A percentile compares a stretch with the other conserved stretches of the same genome.
Evolutionary conservation across 768 basidiomycete species (phyloP).

Genomic region (Lentinula raphanica): DNA sequence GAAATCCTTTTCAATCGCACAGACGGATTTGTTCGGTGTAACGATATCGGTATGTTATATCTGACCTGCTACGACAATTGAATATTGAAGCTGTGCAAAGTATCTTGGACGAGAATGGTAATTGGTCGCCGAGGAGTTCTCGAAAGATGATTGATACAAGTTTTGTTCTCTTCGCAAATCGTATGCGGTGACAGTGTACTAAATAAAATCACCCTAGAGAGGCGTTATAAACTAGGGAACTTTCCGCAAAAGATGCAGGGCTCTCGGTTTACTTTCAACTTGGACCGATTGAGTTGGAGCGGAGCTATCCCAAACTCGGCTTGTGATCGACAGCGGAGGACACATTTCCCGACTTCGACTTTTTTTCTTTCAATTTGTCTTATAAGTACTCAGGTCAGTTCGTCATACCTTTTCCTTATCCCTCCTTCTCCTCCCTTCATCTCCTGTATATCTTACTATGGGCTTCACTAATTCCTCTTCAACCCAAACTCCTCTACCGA

Average conservation of each 20-base stretch:
- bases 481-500: constrained; percentile 31
- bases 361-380: not conserved
- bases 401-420: too few relatives aligned
- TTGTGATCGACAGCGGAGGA: not conserved
- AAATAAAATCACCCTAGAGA: not conserved
- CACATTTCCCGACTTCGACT: not conserved
- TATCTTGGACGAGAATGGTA: too few relatives aligned
- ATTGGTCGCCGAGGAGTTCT: too few relatives aligned
- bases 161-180: not conserved
- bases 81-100: not conserved
- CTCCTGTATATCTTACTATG: not conserved
- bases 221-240: not conserved
- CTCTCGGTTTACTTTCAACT: not conserved
- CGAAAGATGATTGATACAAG: too few relatives aligned
- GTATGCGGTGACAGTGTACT: not conserved
- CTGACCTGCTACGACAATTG: too few relatives aligned
- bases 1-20: too few relatives aligned
- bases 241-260: not conserved
- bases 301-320: not conserved
- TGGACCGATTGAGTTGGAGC: not conserved
- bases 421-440: not conserved
- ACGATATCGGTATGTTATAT: not conserved
- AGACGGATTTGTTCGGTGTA: not conserved
- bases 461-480: not conserved
- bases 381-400: too few relatives aligned